These are phyloP conservation scores for Exophiala sideris DNA, from an alignment of 2,329 filamentous ascomycete species.

Conservation along the genomic window DNA sequence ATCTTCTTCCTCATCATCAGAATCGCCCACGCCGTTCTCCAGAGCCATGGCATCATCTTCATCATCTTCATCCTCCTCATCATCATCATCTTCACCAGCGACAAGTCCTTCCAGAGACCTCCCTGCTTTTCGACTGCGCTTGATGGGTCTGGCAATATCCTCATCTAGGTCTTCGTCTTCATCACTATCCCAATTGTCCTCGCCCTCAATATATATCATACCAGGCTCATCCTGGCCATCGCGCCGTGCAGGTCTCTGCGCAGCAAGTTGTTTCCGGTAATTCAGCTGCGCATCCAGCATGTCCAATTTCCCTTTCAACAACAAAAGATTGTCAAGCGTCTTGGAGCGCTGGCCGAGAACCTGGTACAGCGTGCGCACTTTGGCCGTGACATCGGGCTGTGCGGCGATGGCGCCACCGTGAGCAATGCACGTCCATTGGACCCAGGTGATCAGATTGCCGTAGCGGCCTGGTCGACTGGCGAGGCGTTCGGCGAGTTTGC, in stretches of 20 bases:
- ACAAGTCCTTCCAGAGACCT: conserved; percentile 29
- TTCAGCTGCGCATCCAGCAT: conserved; percentile 89
- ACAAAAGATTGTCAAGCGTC: conserved; percentile 75
- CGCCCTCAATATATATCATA: conserved; percentile 77
- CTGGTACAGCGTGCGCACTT: conserved; percentile 73
- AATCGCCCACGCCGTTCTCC: conserved; percentile 38
- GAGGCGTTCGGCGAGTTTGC: conserved; percentile 80
- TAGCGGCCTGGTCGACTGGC: conserved; percentile 84
- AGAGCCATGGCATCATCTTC: conserved; percentile 11
- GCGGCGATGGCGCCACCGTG: conserved; percentile 89
- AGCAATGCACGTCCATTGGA: conserved; percentile 88
- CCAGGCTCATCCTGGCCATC: conserved; percentile 62
- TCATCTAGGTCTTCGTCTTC: conserved; percentile 38
- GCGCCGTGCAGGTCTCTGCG: conserved; percentile 49
- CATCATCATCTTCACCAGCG: conserved; percentile 12
- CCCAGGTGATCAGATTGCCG: conserved; percentile 87
- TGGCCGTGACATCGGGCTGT: conserved; percentile 76
- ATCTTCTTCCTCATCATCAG: conserved; percentile 55
- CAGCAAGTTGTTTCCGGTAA: conserved; percentile 63
- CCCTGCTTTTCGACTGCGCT: conserved; percentile 22
- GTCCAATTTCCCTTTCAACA: conserved; percentile 92
- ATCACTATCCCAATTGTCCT: conserved; percentile 46
- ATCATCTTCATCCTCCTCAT: conserved; percentile 5
- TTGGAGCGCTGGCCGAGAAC: conserved; percentile 83
- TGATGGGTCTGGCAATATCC: conserved; percentile 13